Evolutionary conservation across 345 rosid genomes (phyloP), one percentile per base, ranked within the genome.

Genomic region (Microthlaspi erraticum): DNA sequence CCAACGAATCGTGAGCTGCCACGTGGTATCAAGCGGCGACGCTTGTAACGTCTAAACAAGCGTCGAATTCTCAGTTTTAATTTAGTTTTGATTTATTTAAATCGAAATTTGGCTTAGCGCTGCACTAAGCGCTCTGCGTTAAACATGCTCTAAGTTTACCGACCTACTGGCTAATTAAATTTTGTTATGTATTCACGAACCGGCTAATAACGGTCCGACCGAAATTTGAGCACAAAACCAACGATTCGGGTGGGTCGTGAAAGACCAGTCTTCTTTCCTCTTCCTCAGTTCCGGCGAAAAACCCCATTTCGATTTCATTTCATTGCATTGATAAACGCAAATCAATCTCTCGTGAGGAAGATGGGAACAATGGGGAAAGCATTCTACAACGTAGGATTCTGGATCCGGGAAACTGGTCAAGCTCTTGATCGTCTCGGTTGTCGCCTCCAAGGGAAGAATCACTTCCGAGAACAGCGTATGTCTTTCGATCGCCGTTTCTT

Each of bases 341-440:
- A 55, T 44, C 54, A 14, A 20, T 68, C 74, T 53, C 50, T 53
- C 10, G 19, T 26, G 1, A 9, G 8, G 68, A 49, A 42, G 56
- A 83, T 92, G 93, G 89, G 91, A 42, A 87, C 90, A 16, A 74
- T 92, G 49, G 98, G 91, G 31, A 84, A 64, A 70, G 98, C 96
- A 44, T 72, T 92, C 16, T 90, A 92, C 86, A 53, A 75, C 80
- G 89, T 90, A 29, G 98, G 96, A 52, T 86, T 92, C 79, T 92
- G 98, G 98, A 86, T 92, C 85, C 88, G 98, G 14, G 96, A 90
- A 85, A 88, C 92, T 32, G 96, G 98, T 42, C 98, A 89, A 73
- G 96, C 96, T 3, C 94, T 92, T 70, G 95, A 92, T 88, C 98
- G 96, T 33, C 92, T 92, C 41, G 98, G 96, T 37, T 83, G 92